A percentile compares a stretch with the other conserved stretches of the same genome.
Evolutionary conservation across 1,139 yeast genomes (phyloP).

Genomic region (Oligophagozyma castellii): DNA sequence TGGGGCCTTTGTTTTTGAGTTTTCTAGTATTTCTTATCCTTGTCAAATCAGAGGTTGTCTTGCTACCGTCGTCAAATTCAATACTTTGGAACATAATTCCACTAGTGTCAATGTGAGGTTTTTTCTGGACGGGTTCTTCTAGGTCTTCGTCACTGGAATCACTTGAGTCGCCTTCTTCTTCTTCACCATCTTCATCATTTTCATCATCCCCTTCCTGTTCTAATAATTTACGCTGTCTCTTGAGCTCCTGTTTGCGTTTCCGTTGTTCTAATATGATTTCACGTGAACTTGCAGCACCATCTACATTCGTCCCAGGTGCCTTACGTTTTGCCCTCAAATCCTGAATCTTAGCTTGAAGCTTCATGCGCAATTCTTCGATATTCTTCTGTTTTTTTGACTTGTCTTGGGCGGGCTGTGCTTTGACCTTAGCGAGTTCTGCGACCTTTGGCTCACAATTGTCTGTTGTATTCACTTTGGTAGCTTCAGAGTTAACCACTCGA

Average conservation of each 20-base stretch:
- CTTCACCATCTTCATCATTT: constrained; percentile 29
- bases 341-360: constrained; percentile 60
- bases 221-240: constrained; percentile 26
- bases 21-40: constrained; percentile 45
- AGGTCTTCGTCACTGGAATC: constrained; percentile 32
- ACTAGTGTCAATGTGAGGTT: constrained; percentile 26
- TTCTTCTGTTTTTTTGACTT: constrained; percentile 39
- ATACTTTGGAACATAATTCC: constrained; percentile 68
- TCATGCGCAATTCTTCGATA: constrained; percentile 51
- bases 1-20: constrained; percentile 55
- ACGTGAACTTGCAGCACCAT: constrained; percentile 73
- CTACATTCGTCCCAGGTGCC: constrained; percentile 74
- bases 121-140: constrained; percentile 25
- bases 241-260: constrained; percentile 29
- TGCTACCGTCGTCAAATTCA: constrained; percentile 68
- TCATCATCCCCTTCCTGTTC: constrained; percentile 32
- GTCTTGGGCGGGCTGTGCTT: no score
- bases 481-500: constrained; percentile 6
- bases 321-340: constrained; percentile 66
- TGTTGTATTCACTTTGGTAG: constrained; percentile 29
- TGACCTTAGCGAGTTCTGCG: constrained; percentile 23
- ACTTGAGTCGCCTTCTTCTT: constrained; percentile 22
- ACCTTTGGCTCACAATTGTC: constrained; percentile 9
- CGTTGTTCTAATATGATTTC: constrained; percentile 59
- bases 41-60: constrained; percentile 64